Base-by-base conservation (phyloP, 768 basidiomycete genomes). In the Chalciporus pseudorubinellus region DNA sequence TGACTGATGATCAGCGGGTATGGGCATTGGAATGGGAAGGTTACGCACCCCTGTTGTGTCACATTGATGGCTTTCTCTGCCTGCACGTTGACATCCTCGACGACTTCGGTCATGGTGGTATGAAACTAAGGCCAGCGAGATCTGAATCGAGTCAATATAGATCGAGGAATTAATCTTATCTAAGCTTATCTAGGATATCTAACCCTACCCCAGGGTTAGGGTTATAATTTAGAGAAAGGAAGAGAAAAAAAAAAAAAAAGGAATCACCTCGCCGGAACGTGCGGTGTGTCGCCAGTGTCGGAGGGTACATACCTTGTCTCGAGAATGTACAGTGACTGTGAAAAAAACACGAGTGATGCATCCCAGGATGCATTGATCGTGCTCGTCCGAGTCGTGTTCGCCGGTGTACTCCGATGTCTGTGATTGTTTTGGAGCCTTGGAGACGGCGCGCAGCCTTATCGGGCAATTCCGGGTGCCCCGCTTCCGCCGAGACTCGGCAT, bases 131-230 rank as follows among this genome's bases (percentile, higher is more conserved):
- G 29, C 4, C 10, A 31, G 11, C 10, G 4, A 11, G 31, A 11
- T n/a, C n/a, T n/a, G n/a, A 11, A 12, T 14, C 12, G 45, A 51
- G 39, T 38, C 6, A 3, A 18, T 28, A 13, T 31, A 4, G 26
- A 26, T 26, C 26, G 9, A 26, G 26, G 3, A 26, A 24, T 24
- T 7, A 24, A 24, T 24, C 24, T 26, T 26, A 26, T 26, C 26
- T 26, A n/a, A n/a, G n/a, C n/a, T n/a, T n/a, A n/a, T n/a, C n/a
- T n/a, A n/a, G 6, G 26, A 26, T 26, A 26, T 26, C 24, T 34
- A 43, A 56, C 54, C 59, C 52, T 54, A 50, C 24, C 13, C 21
- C 55, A 48, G 31, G 62, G 61, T 64, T 59, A 65, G 52, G 63
- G 62, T 45, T 40, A 28, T 19, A 20, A 28, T 1, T 26, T 39